Conservation (phyloP, 805 yeast genomes). For the Metschnikowia noctiluminum region DNA sequence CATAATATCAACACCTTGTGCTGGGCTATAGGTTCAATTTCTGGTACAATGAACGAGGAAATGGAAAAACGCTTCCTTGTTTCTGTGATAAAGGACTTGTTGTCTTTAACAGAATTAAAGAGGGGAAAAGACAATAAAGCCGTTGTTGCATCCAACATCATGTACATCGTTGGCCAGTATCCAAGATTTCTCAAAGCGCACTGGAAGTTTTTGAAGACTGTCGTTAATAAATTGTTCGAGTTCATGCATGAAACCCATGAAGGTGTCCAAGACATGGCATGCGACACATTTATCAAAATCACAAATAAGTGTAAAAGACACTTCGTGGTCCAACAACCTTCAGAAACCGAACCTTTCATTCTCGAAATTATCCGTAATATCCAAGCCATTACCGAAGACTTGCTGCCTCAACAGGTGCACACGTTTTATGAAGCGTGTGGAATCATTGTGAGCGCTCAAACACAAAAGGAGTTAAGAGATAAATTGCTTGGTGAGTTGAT, state of each 20-base stretch:
- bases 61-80: constrained; percentile 94
- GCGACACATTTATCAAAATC: constrained; percentile 96
- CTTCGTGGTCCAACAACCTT: constrained; percentile 82
- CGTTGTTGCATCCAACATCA: constrained; percentile 98
- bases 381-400: constrained; percentile 82
- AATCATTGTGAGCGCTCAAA: constrained; percentile 84
- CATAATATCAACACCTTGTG: constrained; percentile 93
- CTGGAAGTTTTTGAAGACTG: constrained; percentile 96
- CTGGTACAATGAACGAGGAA: constrained; percentile 98
- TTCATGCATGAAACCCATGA: constrained; percentile 99
- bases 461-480: constrained; percentile 63
- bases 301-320: constrained; percentile 93
- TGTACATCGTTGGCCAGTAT: constrained; percentile 99
- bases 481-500: constrained; percentile 72
- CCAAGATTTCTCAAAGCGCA: constrained; percentile 97
- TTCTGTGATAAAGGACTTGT: constrained; percentile 85
- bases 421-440: constrained; percentile 98
- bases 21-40: constrained; percentile 99
- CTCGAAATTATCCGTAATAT: constrained; percentile 83
- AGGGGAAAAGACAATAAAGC: constrained; percentile 98
- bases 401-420: constrained; percentile 96
- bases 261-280: constrained; percentile 99
- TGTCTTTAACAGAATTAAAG: constrained; percentile 91
- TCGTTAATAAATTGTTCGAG: constrained; percentile 90
- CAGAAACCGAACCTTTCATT: constrained; percentile 86